phyloP scores from a whole-genome alignment of 73 alveolate species.

The Strombidium stylifer region DNA sequence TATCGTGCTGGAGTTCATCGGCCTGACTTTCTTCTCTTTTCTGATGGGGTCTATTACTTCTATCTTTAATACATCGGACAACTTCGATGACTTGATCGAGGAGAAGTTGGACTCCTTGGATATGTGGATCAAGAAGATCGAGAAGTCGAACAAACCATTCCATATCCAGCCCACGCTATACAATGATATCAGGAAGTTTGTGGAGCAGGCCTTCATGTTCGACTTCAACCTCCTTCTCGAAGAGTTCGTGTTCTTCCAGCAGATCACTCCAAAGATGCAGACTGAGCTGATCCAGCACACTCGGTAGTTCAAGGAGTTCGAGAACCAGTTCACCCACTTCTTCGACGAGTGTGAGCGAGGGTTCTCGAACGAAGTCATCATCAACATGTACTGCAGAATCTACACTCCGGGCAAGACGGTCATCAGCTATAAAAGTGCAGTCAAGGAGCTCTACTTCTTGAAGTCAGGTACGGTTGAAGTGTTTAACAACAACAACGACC shows the following conservation, averaged over 20 bases:
- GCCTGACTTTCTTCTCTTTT: constrained; percentile 39
- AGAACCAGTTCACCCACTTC: constrained; percentile 29
- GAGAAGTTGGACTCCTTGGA: constrained; percentile 12
- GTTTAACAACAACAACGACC: too few species aligned
- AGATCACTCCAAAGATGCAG: constrained; percentile 40
- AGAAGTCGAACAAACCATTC: constrained; percentile 30
- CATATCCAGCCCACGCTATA: constrained; percentile 26
- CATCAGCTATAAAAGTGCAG: neutral
- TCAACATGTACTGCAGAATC: constrained; percentile 32
- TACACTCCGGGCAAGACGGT: constrained; percentile 16
- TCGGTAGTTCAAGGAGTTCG: constrained; percentile 10
- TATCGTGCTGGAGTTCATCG: constrained; percentile 31
- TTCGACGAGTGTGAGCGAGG: constrained; percentile 46
- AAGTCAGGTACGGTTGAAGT: constrained; percentile 32
- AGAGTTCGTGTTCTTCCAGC: constrained; percentile 38
- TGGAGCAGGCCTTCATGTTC: constrained; percentile 11
- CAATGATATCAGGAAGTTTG: constrained; percentile 9
- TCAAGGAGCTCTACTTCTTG: constrained; percentile 27
- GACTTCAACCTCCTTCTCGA: constrained; percentile 26
- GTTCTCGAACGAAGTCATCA: constrained; percentile 27
- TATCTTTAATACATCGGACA: constrained; percentile 3
- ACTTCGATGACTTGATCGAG: constrained; percentile 18
- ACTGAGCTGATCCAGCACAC: constrained; percentile 33
- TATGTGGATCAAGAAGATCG: constrained; percentile 45
- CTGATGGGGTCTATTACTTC: constrained; percentile 37